A percentile compares a stretch with the other conserved stretches of the same genome.
phyloP scores from a whole-genome alignment of 805 yeast genomes.

The Starmerella kuoi region DNA sequence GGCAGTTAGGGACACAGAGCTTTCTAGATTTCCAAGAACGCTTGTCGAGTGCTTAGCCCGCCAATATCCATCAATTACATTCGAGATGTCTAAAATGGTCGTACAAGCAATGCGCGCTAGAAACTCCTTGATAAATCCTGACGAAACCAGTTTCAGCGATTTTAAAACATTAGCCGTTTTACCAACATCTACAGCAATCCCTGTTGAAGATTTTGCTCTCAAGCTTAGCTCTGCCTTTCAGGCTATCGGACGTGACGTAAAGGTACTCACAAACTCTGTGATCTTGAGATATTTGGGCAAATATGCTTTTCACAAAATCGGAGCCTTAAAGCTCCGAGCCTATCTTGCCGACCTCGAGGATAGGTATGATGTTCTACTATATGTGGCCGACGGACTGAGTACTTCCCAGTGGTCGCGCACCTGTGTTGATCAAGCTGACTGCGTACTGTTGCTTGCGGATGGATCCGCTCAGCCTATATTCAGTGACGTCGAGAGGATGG shows the following conservation, averaged over 20 bases:
- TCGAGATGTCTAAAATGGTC: slow-evolving; percentile 75
- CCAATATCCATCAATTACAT: slow-evolving; percentile 80
- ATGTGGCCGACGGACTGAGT: slow-evolving; percentile 67
- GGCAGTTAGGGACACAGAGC: slow-evolving; percentile 84
- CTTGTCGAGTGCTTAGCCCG: slow-evolving; percentile 74
- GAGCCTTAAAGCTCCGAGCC: slow-evolving; percentile 75
- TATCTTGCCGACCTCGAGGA: slow-evolving; percentile 87
- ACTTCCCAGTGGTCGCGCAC: slow-evolving; percentile 84
- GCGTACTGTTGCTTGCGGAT: slow-evolving; percentile 79
- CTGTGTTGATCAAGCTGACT: slow-evolving; percentile 90
- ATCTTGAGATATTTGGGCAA: slow-evolving; percentile 71
- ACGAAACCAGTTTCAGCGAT: slow-evolving; percentile 28
- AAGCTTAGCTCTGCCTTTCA: slow-evolving; percentile 59
- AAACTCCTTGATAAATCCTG: slow-evolving; percentile 1
- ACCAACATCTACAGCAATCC: slow-evolving; percentile 71
- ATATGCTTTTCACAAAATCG: slow-evolving; percentile 83
- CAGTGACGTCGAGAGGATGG: slow-evolving; percentile 74
- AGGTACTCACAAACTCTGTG: slow-evolving; percentile 72
- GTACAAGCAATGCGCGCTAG: slow-evolving; percentile 35
- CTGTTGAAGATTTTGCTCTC: slow-evolving; percentile 74
- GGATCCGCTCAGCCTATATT: slow-evolving; percentile 58
- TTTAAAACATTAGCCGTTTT: slow-evolving; percentile 76
- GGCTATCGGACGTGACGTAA: slow-evolving; percentile 58
- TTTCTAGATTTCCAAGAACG: slow-evolving; percentile 84
- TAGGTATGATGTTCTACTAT: slow-evolving; percentile 72